Base-by-base conservation (phyloP, 2,329 filamentous ascomycete genomes). In the Sporothrix schenckii region DNA sequence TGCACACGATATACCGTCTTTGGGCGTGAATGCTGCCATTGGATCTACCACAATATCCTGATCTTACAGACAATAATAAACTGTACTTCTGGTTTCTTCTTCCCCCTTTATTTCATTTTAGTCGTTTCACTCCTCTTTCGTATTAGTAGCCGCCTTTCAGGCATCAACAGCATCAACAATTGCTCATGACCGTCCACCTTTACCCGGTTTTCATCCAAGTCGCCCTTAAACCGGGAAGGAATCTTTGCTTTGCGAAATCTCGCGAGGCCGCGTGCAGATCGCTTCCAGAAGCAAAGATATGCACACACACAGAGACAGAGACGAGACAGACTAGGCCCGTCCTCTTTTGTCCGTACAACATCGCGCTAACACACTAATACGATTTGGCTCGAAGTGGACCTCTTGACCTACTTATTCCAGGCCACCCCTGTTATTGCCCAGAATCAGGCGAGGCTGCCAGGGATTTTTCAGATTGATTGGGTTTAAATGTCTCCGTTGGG, bases 401-500 rank as follows among this genome's bases (percentile, higher is more conserved):
- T 5, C 10, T 65, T 30, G 19, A n/a, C 19, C 61, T 41, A 44
- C 13, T 7, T 63, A 19, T 47, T 21, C 13, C 47, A 4, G 14
- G n/a, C 49, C n/a, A n/a, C n/a, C 21, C 44, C 21, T 44, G 58
- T 27, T 39, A 58, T 13, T 39, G 54, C 54, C 54, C 54, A 58
- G 30, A 21, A 19, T 34, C 34, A 27, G 27, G 61, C 61, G 44
- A 65, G 61, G 61, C 61, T 65, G 61, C 44, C 61, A 50, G 34
- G 41, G 27, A 34, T 19, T 49, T 5, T 30, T 5, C 7, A 44
- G 16, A 50, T 50, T 50, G 61, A 65, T 65, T 65, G 61, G 61
- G 61, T 50, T 65, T 50, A 3, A 50, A 65, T 9, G 44, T n/a
- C 61, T 30, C 61, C 61, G 61, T 65, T 65, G 61, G 61, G 61